phyloP scores from a whole-genome alignment of 2,329 filamentous ascomycete genomes.

The Parastagonospora avenae region DNA sequence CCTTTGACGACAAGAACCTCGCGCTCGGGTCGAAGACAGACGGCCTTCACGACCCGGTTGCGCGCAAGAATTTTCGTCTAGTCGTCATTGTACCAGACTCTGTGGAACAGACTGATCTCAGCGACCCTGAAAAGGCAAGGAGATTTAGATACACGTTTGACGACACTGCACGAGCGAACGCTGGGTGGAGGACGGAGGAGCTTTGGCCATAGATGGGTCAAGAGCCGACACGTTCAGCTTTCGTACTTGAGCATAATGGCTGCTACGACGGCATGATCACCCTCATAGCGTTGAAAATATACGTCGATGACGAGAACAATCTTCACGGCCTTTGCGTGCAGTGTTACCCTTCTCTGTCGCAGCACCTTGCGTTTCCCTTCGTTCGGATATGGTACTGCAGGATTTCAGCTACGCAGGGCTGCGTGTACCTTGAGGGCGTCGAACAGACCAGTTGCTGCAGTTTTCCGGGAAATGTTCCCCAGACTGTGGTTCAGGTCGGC shows the following conservation, averaged over 20 bases:
- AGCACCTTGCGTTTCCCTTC: conserved; percentile 3
- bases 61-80: conserved; percentile 79
- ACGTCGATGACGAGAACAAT: not conserved
- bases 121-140: conserved; percentile 65
- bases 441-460: not conserved
- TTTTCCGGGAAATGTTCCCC: conserved; percentile 16
- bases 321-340: not conserved
- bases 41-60: conserved; percentile 71
- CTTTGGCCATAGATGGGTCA: conserved; percentile 40
- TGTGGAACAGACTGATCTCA: conserved; percentile 76
- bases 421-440: not conserved
- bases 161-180: conserved; percentile 43
- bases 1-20: conserved; percentile 51
- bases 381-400: too few species aligned
- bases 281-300: not conserved
- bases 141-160: conserved; percentile 72
- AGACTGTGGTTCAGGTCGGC: conserved; percentile 38
- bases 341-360: conserved; percentile 1
- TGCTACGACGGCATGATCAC: too few species aligned
- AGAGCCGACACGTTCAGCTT: too few species aligned
- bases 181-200: conserved; percentile 62
- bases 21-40: conserved; percentile 68
- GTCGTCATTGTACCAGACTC: conserved; percentile 83
- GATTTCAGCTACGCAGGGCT: too few species aligned
- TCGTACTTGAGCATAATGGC: too few species aligned